Evolutionary conservation across 202 grass and related monocot species (phyloP), one percentile per base, ranked within the genome.

Genomic region (Brachypodium distachyon): DNA sequence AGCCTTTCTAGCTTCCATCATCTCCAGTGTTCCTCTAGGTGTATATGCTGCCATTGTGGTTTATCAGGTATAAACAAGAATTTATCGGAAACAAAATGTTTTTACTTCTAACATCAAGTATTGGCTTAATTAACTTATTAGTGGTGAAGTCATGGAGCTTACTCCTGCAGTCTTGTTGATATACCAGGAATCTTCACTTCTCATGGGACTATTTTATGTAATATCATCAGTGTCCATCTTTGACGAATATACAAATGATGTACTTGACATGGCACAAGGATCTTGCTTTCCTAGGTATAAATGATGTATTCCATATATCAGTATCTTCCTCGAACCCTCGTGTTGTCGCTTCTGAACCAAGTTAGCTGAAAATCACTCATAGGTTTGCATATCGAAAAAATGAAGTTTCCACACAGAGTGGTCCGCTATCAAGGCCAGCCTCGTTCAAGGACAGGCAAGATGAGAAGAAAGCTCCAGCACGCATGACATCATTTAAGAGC

Each of bases 191-290:
- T 92, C 87, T 16, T 98, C 96, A 9, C 55, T 90, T 82, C 42
- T 73, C 29, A 77, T 90, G 81, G 96, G 96, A 66, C 69, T 98
- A 32, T 78, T 49, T 58, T 98, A 95, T 77, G 85, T 88, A 23
- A 26, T 92, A 52, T 88, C 91, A 73, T 95, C 91, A 58, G 72
- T 95, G 62, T 88, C 96, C 55, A 85, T 98, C 46, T 95, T 90
- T 53, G 96, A 98, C 67, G 96, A 93, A 74, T 98, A 98, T 71
- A 95, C 89, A 76, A 98, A 98, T 76, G 96, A 95, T 61, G 84
- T 92, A 65, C 91, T 98, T 81, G 96, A 89, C 83, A 92, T 98
- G 96, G 87, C 89, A 56, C 80, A 87, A 70, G 96, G 96, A 71
- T 95, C 96, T 82, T 98, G 96, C 67, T 98, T 95, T 87, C 96